Evolutionary conservation across 805 yeast genomes (phyloP).

Genomic region (Nakazawaea sp.): DNA sequence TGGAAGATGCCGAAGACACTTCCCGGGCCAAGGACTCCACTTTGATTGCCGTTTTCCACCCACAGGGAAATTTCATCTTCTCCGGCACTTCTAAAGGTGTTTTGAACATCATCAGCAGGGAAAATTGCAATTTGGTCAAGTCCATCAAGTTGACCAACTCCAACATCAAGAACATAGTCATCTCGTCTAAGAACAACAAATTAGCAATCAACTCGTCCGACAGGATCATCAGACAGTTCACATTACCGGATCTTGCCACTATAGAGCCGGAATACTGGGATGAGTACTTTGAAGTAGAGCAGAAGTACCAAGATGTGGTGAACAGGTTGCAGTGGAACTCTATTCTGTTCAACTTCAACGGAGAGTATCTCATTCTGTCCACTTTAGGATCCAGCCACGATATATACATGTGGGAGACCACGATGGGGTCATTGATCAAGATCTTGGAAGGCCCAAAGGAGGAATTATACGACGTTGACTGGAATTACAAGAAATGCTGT

Average conservation of each 20-base stretch:
- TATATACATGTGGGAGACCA: slow-evolving; percentile 88
- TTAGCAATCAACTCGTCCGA: slow-evolving; percentile 75
- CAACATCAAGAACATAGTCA: slow-evolving; percentile 60
- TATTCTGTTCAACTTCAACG: slow-evolving; percentile 63
- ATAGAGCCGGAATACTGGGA: slow-evolving; percentile 12
- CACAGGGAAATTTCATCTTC: slow-evolving; percentile 48
- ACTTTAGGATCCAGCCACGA: slow-evolving; percentile 87
- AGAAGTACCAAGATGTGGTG: slow-evolving; percentile 85
- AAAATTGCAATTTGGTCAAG: slow-evolving; percentile 28
- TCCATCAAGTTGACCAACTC: slow-evolving; percentile 56
- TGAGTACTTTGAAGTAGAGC: slow-evolving; percentile 61
- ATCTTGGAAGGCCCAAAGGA: slow-evolving; percentile 89
- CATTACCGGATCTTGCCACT: slow-evolving; percentile 33
- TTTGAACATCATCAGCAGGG: slow-evolving; percentile 42
- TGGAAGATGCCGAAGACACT: slow-evolving; percentile 18
- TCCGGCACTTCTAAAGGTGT: slow-evolving; percentile 81
- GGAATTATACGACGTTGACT: slow-evolving; percentile 77
- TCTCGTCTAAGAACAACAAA: slow-evolving; percentile 53
- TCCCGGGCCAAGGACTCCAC: slow-evolving; percentile 31
- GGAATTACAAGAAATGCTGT: slow-evolving; percentile 72
- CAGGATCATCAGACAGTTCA: slow-evolving; percentile 61
- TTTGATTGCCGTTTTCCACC: slow-evolving; percentile 43
- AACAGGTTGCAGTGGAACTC: slow-evolving; percentile 86
- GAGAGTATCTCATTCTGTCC: slow-evolving; percentile 84
- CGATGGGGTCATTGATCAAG: slow-evolving; percentile 79